A percentile compares a stretch with the other conserved stretches of the same genome.
These are phyloP conservation scores for Fusarium xyrophilum DNA, from an alignment of 2,329 filamentous ascomycete genomes.

Conservation along the genomic window DNA sequence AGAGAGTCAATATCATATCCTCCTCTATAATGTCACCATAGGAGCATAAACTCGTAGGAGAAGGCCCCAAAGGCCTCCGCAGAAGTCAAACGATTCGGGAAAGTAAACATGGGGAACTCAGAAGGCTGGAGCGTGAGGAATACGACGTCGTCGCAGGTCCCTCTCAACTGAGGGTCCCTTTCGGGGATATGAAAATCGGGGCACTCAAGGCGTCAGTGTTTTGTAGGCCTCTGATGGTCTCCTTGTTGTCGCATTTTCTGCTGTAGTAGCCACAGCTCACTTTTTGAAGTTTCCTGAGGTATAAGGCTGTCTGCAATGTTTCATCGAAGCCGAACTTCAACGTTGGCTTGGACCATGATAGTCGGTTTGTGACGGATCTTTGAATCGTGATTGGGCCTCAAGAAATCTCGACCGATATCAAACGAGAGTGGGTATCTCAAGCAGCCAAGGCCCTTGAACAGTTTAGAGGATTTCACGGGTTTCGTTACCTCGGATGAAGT, in stretches of 20 bases:
- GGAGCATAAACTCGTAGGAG: slow-evolving; percentile 11
- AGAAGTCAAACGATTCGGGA: slow-evolving; percentile 17
- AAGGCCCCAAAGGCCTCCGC: slow-evolving; percentile 13
- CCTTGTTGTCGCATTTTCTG: background rate
- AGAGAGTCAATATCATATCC: background rate
- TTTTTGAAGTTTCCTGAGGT: background rate
- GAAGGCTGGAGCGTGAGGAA: slow-evolving; percentile 33
- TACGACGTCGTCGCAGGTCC: slow-evolving; percentile 36
- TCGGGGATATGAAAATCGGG: slow-evolving; percentile 31
- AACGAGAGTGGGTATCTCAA: background rate
- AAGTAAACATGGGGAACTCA: slow-evolving; percentile 22
- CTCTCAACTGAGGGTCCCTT: slow-evolving; percentile 1
- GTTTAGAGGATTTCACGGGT: background rate
- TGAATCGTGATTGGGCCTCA: background rate
- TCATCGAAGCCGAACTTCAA: background rate
- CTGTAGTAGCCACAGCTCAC: background rate
- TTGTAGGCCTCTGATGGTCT: background rate
- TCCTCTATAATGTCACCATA: background rate
- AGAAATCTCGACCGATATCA: background rate
- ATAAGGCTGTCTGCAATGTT: background rate
- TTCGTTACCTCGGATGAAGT: background rate
- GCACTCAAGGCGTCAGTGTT: background rate
- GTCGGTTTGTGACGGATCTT: background rate
- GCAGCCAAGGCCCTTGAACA: background rate
- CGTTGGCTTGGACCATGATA: background rate